Evolutionary conservation across 768 basidiomycete species (phyloP).

Genomic region (Trametes cinnabarina): DNA sequence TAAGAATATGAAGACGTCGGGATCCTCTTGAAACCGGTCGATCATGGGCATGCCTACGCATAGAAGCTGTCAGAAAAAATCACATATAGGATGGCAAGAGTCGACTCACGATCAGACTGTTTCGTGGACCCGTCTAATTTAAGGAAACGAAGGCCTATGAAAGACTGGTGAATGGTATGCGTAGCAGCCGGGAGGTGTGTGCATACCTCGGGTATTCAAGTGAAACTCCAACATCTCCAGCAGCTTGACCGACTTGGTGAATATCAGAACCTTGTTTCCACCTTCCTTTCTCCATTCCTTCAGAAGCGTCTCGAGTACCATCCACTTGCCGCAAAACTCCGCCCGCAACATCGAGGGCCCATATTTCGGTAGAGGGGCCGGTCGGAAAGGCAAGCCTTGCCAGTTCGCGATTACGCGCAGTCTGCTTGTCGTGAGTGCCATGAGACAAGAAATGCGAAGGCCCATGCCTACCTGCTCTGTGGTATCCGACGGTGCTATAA

Average conservation of each 20-base stretch:
- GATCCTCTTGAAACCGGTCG: constrained; percentile 76
- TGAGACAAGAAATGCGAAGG: neutral
- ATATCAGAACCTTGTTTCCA: constrained; percentile 87
- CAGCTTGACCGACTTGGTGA: constrained; percentile 90
- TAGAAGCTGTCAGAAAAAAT: neutral
- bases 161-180: neutral
- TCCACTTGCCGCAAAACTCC: constrained; percentile 83
- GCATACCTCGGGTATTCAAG: constrained; percentile 53
- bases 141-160: constrained; percentile 55
- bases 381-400: constrained; percentile 64
- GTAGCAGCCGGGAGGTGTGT: neutral
- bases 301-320: constrained; percentile 64
- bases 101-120: constrained; percentile 28
- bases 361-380: constrained; percentile 53
- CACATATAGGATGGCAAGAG: neutral
- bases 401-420: constrained; percentile 58
- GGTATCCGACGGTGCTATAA: constrained; percentile 62
- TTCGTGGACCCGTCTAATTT: constrained; percentile 79
- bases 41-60: constrained; percentile 78
- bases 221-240: constrained; percentile 83
- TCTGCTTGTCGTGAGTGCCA: constrained; percentile 22
- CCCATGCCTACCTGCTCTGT: constrained; percentile 58
- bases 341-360: constrained; percentile 61
- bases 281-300: constrained; percentile 62
- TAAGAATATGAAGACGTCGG: constrained; percentile 74